Percentiles rank a stretch among this genome's conserved stretches.
These are phyloP conservation scores for Hysterium pulicare DNA, from an alignment of 2,329 filamentous ascomycete species.

Conservation along the genomic window DNA sequence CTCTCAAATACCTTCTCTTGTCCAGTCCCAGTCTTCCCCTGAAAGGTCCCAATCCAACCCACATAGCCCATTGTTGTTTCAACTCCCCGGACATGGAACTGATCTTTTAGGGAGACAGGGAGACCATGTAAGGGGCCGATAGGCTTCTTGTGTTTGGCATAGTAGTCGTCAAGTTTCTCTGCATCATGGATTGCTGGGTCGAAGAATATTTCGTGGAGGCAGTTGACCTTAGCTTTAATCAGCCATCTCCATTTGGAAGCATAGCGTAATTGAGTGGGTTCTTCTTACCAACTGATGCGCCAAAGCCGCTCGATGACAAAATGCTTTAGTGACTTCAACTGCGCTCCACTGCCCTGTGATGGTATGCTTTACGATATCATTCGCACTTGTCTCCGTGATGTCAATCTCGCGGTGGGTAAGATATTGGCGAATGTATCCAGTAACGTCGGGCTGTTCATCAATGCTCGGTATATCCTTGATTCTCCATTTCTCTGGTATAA, in stretches of 20 bases:
- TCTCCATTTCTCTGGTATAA: conserved; percentile 58
- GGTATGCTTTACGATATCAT: conserved; percentile 55
- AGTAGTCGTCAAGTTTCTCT: conserved; percentile 41
- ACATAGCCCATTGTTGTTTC: conserved; percentile 59
- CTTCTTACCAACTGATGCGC: conserved; percentile 51
- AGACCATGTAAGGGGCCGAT: conserved; percentile 46
- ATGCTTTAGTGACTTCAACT: conserved; percentile 53
- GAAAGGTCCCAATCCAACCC: conserved; percentile 62
- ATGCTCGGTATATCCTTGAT: conserved; percentile 47
- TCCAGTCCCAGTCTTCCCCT: conserved; percentile 52
- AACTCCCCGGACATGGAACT: conserved; percentile 47
- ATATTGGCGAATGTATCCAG: conserved; percentile 55
- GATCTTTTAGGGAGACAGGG: conserved; percentile 48
- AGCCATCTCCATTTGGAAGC: neutral
- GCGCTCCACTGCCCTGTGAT: conserved; percentile 55
- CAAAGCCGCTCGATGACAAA: conserved; percentile 55
- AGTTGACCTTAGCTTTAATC: conserved; percentile 22
- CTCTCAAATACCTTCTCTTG: conserved; percentile 56
- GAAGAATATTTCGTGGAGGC: conserved; percentile 50
- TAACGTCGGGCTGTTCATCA: conserved; percentile 49
- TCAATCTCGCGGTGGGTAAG: conserved; percentile 53
- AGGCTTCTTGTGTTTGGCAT: conserved; percentile 29
- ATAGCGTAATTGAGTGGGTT: neutral
- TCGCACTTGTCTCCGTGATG: conserved; percentile 60
- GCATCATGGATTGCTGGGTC: conserved; percentile 44